Conservation (phyloP, 1,284 basidiomycete genomes). For the Xerocomus cyaneibrunnescens region DNA sequence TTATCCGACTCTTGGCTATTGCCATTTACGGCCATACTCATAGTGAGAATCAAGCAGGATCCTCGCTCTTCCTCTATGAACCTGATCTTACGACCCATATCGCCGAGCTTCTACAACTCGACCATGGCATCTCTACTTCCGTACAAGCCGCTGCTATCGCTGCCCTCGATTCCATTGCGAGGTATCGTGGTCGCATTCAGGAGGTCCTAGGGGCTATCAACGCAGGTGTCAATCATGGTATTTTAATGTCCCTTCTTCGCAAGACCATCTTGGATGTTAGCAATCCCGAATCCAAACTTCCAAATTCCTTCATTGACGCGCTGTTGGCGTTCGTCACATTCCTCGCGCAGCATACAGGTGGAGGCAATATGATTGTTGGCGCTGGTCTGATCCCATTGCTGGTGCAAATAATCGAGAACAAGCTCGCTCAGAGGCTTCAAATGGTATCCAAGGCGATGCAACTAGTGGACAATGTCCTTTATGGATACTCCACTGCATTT, state of each 20-base stretch:
- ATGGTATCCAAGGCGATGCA: slow-evolving; percentile 89
- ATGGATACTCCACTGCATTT: slow-evolving; percentile 87
- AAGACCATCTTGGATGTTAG: slow-evolving; percentile 75
- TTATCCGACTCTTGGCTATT: slow-evolving; percentile 83
- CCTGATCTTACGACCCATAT: slow-evolving; percentile 87
- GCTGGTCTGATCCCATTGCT: slow-evolving; percentile 93
- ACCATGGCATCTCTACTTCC: slow-evolving; percentile 62
- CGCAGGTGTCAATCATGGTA: slow-evolving; percentile 95
- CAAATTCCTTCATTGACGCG: slow-evolving; percentile 83
- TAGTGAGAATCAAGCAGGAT: slow-evolving; percentile 74
- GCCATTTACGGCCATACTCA: slow-evolving; percentile 88
- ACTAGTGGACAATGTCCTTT: slow-evolving; percentile 90
- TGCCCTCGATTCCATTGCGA: slow-evolving; percentile 86
- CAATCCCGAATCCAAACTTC: slow-evolving; percentile 61
- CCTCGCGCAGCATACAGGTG: slow-evolving; percentile 80
- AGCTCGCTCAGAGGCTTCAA: slow-evolving; percentile 61
- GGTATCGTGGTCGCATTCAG: slow-evolving; percentile 79
- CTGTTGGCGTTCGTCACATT: slow-evolving; percentile 86
- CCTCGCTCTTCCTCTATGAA: slow-evolving; percentile 91
- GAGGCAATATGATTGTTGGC: slow-evolving; percentile 93
- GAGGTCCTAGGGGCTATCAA: slow-evolving; percentile 92
- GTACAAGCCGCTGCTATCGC: slow-evolving; percentile 85
- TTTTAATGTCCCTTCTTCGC: slow-evolving; percentile 85
- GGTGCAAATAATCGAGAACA: slow-evolving; percentile 84
- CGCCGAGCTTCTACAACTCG: slow-evolving; percentile 86